Evolutionary conservation across 257 asterid species (phyloP), one percentile per base, ranked within the genome.

Genomic region (Solanum etuberosum): DNA sequence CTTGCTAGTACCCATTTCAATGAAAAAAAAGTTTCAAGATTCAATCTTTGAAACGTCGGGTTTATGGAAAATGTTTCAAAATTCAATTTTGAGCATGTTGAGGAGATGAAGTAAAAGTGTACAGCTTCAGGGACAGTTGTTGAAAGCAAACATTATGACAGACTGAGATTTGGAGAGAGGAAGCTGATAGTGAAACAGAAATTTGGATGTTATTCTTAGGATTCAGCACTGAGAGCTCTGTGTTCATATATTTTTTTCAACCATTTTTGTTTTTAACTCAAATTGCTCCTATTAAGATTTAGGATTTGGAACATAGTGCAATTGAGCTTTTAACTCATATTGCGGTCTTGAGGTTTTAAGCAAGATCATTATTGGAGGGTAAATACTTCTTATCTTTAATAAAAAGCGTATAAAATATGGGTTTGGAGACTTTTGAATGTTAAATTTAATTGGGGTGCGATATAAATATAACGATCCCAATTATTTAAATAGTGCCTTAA

Each of bases 1-100:
- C 89, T 92, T 93, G 7, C 94, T 95, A 42, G 91, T 89, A 15
- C 91, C 94, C 94, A 91, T 91, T 5, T 37, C 40, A 76, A 16
- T 43, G 27, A 14, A 20, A 84, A 65, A 42, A 29, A 72, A 48
- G 32, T 35, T 32, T 70, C 23, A 61, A 77, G 76, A 86, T 32
- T 70, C 31, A 31, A 25, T 46, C 42, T 46, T 80, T 46, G 31
- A 27, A 23, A 59, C 3, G 29, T 37, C 5, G 20, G 29, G 71
- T 61, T 20, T 27, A 84, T 42, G 59, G 29, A 84, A 63, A 85
- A 54, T 27, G 32, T 35, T 31, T 68, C 23, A 59, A 77, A 72
- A 85, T 46, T 68, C 29, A 21, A 25, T 31, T 25, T 27, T 67
- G 35, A 65, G 73, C 61, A 20, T 6, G 10, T 51, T 51, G 61